phyloP scores from a whole-genome alignment of 176 grass and related monocot species.

The Hsuehochloa calcarea region DNA sequence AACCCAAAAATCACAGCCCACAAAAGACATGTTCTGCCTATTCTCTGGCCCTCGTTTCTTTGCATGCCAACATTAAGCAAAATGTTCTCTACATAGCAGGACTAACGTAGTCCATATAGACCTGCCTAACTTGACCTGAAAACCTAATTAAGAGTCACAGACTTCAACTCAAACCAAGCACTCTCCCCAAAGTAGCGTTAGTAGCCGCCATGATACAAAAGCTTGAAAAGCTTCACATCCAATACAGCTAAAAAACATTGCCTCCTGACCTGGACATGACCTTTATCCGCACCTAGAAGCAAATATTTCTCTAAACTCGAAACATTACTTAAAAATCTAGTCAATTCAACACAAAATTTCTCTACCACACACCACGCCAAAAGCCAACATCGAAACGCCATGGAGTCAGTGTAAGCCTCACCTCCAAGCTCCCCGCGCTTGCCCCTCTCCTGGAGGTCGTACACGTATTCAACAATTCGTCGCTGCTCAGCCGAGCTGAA shows the following conservation, averaged over 20 bases:
- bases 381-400: background rate
- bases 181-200: background rate
- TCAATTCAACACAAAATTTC: background rate
- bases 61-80: background rate
- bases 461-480: slow-evolving; percentile 40
- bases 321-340: background rate
- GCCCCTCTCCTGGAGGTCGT: slow-evolving; percentile 48
- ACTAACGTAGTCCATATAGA: background rate
- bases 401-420: slow-evolving; percentile 6
- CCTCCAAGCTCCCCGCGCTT: slow-evolving; percentile 50
- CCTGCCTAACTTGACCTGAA: background rate
- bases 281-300: background rate
- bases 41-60: background rate
- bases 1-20: background rate
- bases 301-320: background rate
- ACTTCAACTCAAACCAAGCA: background rate
- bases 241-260: background rate
- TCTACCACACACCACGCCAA: background rate
- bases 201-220: background rate
- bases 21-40: background rate
- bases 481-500: slow-evolving; percentile 49
- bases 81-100: background rate
- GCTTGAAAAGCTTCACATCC: background rate
- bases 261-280: background rate
- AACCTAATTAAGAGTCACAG: background rate